phyloP scores from a whole-genome alignment of 805 yeast genomes.

The Gaillardinia entomophila region DNA sequence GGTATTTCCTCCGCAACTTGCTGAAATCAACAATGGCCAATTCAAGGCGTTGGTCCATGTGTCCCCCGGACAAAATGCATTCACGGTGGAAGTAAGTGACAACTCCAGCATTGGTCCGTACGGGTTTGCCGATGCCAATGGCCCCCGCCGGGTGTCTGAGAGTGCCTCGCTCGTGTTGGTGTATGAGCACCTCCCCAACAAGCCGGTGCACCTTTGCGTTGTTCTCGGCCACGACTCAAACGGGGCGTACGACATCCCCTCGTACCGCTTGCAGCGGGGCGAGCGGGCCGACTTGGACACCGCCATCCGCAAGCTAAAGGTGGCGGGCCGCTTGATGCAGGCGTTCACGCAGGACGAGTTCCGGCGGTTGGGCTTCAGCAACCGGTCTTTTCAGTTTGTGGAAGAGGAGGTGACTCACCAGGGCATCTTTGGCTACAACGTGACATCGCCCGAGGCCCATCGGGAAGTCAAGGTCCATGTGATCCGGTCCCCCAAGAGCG shows the following conservation, averaged over 20 bases:
- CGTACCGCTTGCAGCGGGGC: conserved; percentile 33
- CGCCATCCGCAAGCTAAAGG: conserved; percentile 68
- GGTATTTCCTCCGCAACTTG: conserved; percentile 63
- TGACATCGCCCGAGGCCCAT: conserved; percentile 48
- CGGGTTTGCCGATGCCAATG: conserved; percentile 18
- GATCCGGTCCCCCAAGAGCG: conserved; percentile 58
- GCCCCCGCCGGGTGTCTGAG: conserved; percentile 13
- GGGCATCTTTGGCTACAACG: conserved; percentile 27
- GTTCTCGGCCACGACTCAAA: conserved; percentile 74
- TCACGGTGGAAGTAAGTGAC: conserved; percentile 45
- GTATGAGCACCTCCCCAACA: conserved; percentile 50
- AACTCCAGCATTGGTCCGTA: conserved; percentile 11
- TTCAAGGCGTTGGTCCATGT: conserved; percentile 76
- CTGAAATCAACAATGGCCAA: conserved; percentile 55
- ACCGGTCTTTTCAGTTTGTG: conserved; percentile 67
- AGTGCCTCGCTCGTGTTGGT: conserved; percentile 14
- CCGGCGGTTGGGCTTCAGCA: conserved; percentile 71
- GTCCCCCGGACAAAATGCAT: conserved; percentile 57
- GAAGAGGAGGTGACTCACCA: conserved; percentile 48
- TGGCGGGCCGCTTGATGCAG: conserved; percentile 85
- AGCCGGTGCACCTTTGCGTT: conserved; percentile 77
- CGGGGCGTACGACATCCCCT: conserved; percentile 64
- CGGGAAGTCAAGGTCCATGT: conserved; percentile 75
- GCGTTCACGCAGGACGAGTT: conserved; percentile 90
- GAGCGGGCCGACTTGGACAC: conserved; percentile 66